Evolutionary conservation across 345 rosid species (phyloP), one percentile per base, ranked within the genome.

Genomic region (Ailanthus altissimus): DNA sequence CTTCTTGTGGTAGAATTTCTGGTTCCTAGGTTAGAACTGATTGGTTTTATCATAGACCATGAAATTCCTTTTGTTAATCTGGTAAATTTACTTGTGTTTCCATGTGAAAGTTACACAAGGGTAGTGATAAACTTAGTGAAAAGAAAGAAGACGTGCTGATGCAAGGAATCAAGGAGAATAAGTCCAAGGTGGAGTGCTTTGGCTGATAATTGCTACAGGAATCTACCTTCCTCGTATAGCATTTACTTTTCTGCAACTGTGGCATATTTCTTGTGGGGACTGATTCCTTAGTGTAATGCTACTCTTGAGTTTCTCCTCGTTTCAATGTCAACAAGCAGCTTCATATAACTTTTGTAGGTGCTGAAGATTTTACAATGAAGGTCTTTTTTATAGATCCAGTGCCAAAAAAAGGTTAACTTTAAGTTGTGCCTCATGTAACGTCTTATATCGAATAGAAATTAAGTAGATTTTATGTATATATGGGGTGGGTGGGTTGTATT

Each of bases 141-240:
- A 45, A 72, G 8, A 38, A 8, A 32, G 11, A 46, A 75, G 56
- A 53, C 45, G 21, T 25, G 28, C 76, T 12, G 43, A 70, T 63
- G 43, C 61, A 64, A 64, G 79, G 25, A 79, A 63, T 64, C n/a
- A 5, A 42, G 65, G 69, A 68, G 51, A 32, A 15, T 36, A 36
- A 54, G 76, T 46, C 45, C 54, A 7, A 18, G 73, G 32, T 11
- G 49, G 42, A 61, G 28, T 63, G 45, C 49, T 60, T 45, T 36
- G 59, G 20, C 82, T 43, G 57, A 21, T 23, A 56, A 36, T 46
- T 64, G 23, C 18, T 21, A n/a, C 18, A 5, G n/a, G 67, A 56
- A 63, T 75, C 18, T 75, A 46, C 76, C 43, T 18, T 43, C 0
- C 67, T 56, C 26, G 8, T 28, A 13, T 23, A 64, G 62, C 65